phyloP scores from a whole-genome alignment of 2,329 filamentous ascomycete genomes.

The Scedosporium aurantiacum region DNA sequence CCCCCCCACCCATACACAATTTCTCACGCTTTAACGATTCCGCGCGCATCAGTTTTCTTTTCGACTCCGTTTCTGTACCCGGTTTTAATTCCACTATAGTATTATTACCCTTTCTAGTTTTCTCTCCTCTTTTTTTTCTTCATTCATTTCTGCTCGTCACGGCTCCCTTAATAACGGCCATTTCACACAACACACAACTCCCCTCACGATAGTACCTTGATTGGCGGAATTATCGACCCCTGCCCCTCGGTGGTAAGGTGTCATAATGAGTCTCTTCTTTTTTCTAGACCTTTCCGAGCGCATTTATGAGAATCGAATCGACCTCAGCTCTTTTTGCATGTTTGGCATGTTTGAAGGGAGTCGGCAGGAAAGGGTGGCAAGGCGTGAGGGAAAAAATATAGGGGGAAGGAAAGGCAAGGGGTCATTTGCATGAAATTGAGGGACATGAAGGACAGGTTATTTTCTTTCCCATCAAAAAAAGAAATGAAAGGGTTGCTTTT shows the following conservation, averaged over 20 bases:
- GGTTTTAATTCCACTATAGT: conserved; percentile 1
- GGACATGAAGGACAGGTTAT: background rate
- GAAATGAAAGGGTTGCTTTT: background rate
- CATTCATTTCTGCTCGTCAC: background rate
- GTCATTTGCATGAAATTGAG: background rate
- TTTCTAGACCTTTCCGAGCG: background rate
- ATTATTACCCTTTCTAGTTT: background rate
- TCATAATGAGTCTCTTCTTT: background rate
- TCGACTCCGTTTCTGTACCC: background rate
- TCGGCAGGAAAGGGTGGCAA: background rate
- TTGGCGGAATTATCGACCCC: background rate
- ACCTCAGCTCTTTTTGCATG: background rate
- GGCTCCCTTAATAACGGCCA: background rate
- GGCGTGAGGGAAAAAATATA: background rate
- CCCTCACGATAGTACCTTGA: background rate
- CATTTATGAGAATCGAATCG: background rate
- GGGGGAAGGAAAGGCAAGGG: background rate
- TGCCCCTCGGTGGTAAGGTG: background rate
- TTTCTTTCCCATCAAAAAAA: no score
- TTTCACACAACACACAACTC: background rate
- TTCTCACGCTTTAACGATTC: background rate
- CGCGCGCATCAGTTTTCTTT: background rate
- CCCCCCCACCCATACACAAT: background rate
- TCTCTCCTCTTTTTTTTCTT: background rate
- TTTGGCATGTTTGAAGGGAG: background rate